These are phyloP conservation scores for Saturnispora ahearnii DNA, from an alignment of 805 yeast genomes.

Conservation along the genomic window DNA sequence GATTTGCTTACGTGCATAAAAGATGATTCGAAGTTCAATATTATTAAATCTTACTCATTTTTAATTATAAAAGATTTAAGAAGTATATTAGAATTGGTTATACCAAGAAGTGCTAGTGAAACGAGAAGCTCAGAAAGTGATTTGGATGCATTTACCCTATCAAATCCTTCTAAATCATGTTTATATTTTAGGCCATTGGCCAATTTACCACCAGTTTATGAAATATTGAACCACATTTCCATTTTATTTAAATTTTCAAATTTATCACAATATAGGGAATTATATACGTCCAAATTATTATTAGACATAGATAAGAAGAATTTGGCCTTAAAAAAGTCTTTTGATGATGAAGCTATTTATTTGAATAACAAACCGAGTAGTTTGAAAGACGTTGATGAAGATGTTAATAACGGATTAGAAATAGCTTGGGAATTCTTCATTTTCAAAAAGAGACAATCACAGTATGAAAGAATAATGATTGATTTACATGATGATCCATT, in stretches of 20 bases:
- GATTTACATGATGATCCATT: conserved; percentile 25
- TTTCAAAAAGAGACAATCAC: conserved; percentile 40
- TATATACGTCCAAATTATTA: conserved; percentile 28
- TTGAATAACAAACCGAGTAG: neutral
- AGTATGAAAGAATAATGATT: conserved; percentile 38
- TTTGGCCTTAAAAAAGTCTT: conserved; percentile 26
- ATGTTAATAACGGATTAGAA: conserved; percentile 12
- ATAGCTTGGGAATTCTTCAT: conserved; percentile 40
- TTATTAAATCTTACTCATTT: conserved; percentile 10
- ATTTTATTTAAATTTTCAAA: conserved; percentile 14
- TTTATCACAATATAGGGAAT: conserved; percentile 18
- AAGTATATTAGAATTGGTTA: conserved; percentile 26
- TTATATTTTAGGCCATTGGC: conserved; percentile 20
- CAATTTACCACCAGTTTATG: conserved; percentile 22
- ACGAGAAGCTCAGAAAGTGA: neutral
- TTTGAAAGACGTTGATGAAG: conserved; percentile 9
- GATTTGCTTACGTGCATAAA: conserved; percentile 35
- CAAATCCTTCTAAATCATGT: neutral
- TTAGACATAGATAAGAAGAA: conserved; percentile 30
- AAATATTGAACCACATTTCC: conserved; percentile 23
- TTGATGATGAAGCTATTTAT: conserved; percentile 16
- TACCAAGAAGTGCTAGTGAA: conserved; percentile 23
- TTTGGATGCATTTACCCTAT: neutral
- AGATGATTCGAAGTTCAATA: conserved; percentile 11
- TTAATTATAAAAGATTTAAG: conserved; percentile 28